A percentile compares a stretch with the other conserved stretches of the same genome.
These are phyloP conservation scores for Apiotrichum sp. DNA, from an alignment of 1,284 basidiomycete species.

Conservation along the genomic window DNA sequence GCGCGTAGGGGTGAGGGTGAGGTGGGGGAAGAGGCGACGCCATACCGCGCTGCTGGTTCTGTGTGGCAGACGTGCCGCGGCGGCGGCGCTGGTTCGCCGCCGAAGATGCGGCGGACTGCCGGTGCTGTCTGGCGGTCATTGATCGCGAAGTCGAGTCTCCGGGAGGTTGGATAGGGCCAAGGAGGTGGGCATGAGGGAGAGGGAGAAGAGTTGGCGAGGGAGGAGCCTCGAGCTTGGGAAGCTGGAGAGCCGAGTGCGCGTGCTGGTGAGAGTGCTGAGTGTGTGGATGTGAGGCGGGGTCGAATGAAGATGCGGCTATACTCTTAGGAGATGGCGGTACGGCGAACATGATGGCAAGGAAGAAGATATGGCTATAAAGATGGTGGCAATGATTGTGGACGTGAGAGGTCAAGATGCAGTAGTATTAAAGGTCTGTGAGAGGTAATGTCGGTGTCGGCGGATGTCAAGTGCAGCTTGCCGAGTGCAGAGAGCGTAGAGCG, in stretches of 20 bases:
- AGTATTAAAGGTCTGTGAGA: background rate
- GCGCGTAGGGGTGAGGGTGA: background rate
- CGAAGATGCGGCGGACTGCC: background rate
- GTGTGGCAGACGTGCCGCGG: background rate
- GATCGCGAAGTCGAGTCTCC: background rate
- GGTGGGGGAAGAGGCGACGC: background rate
- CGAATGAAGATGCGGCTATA: slow-evolving; percentile 1
- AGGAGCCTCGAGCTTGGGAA: background rate
- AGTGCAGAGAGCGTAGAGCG: background rate
- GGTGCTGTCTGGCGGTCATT: background rate
- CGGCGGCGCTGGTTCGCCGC: background rate
- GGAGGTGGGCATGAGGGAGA: background rate
- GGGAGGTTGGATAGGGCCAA: background rate
- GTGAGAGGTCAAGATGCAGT: background rate
- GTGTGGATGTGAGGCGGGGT: background rate
- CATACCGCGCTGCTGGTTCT: background rate
- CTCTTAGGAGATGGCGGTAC: slow-evolving; percentile 2
- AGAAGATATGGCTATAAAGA: no score
- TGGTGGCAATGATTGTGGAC: background rate
- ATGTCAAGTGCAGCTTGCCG: no score
- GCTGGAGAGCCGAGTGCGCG: background rate
- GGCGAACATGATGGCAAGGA: background rate
- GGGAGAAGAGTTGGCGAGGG: background rate
- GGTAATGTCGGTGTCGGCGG: background rate
- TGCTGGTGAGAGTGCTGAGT: slow-evolving; percentile 1